Percentiles rank a stretch among this genome's conserved stretches.
Conservation (phyloP, 176 grass and related monocot species). For the Cenchrus fungigraminus region DNA sequence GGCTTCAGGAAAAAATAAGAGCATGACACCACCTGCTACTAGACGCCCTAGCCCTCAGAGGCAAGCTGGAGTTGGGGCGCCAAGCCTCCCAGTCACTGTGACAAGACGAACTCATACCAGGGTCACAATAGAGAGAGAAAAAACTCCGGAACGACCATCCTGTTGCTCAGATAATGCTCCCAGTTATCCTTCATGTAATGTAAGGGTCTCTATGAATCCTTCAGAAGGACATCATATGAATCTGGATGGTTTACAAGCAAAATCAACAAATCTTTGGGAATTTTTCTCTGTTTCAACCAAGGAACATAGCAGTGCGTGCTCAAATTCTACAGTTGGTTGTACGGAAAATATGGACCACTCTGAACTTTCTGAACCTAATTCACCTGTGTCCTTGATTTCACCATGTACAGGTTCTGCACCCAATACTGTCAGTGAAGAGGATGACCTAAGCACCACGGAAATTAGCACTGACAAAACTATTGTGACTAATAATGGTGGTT, state of each 20-base stretch:
- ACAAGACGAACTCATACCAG: constrained; percentile 47
- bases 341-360: constrained; percentile 44
- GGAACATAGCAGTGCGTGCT: constrained; percentile 40
- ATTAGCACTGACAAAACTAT: constrained; percentile 47
- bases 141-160: constrained; percentile 39
- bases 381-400: constrained; percentile 52
- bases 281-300: constrained; percentile 40
- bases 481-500: constrained; percentile 52
- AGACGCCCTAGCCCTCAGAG: constrained; percentile 60
- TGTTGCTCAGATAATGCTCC: constrained; percentile 36
- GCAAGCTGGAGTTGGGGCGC: constrained; percentile 43
- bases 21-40: constrained; percentile 43
- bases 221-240: constrained; percentile 38
- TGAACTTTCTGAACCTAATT: constrained; percentile 56
- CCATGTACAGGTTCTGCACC: constrained; percentile 28
- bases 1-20: constrained; percentile 54
- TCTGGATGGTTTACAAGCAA: constrained; percentile 26
- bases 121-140: constrained; percentile 53
- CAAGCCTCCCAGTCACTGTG: constrained; percentile 36
- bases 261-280: constrained; percentile 42
- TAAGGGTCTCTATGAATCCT: constrained; percentile 32
- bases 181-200: constrained; percentile 20
- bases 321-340: constrained; percentile 43
- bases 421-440: constrained; percentile 40
- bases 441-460: constrained; percentile 34